Evolutionary conservation across 495 filamentous ascomycete genomes (phyloP).

Genomic region (Penicillium egyptiacum): DNA sequence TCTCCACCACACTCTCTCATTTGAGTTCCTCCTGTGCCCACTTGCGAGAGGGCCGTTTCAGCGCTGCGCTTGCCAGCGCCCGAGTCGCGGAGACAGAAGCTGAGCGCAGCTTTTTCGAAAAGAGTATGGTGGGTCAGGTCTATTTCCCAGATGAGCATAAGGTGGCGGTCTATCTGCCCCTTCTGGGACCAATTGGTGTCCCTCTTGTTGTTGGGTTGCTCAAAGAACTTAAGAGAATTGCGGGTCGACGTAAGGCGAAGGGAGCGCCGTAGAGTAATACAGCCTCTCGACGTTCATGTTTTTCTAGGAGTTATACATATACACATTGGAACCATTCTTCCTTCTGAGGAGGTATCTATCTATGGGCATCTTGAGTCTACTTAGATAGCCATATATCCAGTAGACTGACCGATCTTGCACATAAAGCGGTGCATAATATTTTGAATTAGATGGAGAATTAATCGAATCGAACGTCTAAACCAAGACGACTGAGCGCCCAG

Average conservation of each 20-base stretch:
- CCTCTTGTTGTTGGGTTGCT: constrained; percentile 78
- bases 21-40: constrained; percentile 73
- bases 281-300: not conserved
- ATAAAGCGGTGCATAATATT: not conserved
- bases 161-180: constrained; percentile 91
- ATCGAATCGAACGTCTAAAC: too few species aligned
- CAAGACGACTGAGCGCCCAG: not conserved
- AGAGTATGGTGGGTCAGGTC: constrained; percentile 97
- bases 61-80: constrained; percentile 71
- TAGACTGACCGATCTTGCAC: too few species aligned
- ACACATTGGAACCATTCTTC: not conserved
- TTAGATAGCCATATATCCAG: not conserved
- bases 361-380: not conserved
- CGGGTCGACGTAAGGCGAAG: constrained; percentile 40
- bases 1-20: constrained; percentile 74
- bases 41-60: constrained; percentile 63
- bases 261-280: constrained; percentile 9
- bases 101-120: constrained; percentile 96
- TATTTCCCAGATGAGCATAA: constrained; percentile 99
- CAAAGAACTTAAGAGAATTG: constrained; percentile 69
- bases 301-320: constrained; percentile 12
- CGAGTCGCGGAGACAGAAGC: constrained; percentile 83
- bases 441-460: not conserved
- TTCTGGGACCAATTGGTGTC: constrained; percentile 89
- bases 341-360: not conserved